Percentiles rank a stretch among this genome's conserved stretches.
Evolutionary conservation across 2,329 filamentous ascomycete species (phyloP).

Genomic region (Cladosporium sp.): DNA sequence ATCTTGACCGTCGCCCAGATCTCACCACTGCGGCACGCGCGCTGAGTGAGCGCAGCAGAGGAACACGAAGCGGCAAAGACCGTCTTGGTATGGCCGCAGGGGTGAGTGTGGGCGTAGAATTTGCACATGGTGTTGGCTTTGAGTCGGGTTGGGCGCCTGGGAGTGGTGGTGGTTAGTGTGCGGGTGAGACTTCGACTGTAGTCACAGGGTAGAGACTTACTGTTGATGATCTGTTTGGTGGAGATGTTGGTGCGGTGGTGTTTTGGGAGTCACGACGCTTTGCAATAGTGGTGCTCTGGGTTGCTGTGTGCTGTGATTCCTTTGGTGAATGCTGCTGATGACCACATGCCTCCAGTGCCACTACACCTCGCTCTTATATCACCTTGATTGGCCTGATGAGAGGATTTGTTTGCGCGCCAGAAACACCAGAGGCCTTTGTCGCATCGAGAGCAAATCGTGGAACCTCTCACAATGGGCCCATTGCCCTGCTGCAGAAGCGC

Average conservation of each 20-base stretch:
- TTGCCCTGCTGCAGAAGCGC: neutral
- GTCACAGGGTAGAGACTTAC: neutral
- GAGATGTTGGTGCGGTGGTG: neutral
- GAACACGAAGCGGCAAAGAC: conserved; percentile 34
- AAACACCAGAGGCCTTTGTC: neutral
- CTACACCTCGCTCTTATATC: neutral
- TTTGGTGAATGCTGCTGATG: neutral
- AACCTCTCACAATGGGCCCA: neutral
- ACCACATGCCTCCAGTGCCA: neutral
- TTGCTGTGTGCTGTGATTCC: neutral
- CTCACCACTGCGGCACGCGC: conserved; percentile 29
- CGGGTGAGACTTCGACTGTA: neutral
- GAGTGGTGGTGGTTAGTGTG: neutral
- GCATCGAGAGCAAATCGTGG: conserved; percentile 5
- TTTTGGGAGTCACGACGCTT: neutral
- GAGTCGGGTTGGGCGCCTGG: neutral
- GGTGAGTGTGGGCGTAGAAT: conserved; percentile 45
- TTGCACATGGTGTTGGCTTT: conserved; percentile 36
- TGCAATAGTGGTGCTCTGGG: neutral
- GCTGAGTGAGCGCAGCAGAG: conserved; percentile 29
- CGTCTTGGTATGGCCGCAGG: conserved; percentile 42
- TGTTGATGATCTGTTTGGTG: neutral
- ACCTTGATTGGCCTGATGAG: neutral
- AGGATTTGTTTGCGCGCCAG: neutral
- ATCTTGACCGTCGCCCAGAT: conserved; percentile 36